Base-by-base conservation (phyloP, 176 grass and related monocot genomes). In the Carex myosuroides region DNA sequence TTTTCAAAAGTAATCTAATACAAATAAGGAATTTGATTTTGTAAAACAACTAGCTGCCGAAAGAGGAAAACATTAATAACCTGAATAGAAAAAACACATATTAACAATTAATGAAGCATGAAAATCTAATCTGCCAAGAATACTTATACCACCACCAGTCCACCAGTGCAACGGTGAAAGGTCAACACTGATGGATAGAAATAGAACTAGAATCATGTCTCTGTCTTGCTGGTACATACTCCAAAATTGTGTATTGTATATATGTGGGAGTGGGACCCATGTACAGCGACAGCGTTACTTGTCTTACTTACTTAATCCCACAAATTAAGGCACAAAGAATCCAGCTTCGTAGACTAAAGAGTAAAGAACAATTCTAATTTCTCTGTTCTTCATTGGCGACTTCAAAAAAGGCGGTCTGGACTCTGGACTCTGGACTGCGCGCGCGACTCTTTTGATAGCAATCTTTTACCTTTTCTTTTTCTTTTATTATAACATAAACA, bases 381-480 rank as follows among this genome's bases (percentile, higher is more conserved):
- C 62, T 82, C 39, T 68, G 4, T 64, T 83, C 81, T 50, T 52
- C 58, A 63, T 35, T 69, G 60, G 81, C 35, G 21, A 29, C 54
- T 83, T 83, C 81, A 83, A 83, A 26, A 83, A 83, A 69, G 81
- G 81, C 22, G 39, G 81, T 83, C 16, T 83, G 80, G 48, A 69
- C 81, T 65, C 29, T 29, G 1, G 1, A 29, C 29, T 29, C 29
- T 29, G 29, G 29, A 26, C 26, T 26, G 26, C 26, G 26, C 26
- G 60, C 13, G 72, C 46, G 21, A 76, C 46, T 54, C 44, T 13
- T 52, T 17, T 76, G 48, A 76, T 29, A 55, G 72, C 72, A 29
- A 76, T 54, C 22, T 30, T 76, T 52, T 29, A 22, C 72, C 11
- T 76, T 73, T 11, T 62, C 1, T 62, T 21, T 52, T 52, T 50